Evolutionary conservation across 1,284 basidiomycete genomes (phyloP), one percentile per base, ranked within the genome.

Genomic region (Ganoderma meredithae): DNA sequence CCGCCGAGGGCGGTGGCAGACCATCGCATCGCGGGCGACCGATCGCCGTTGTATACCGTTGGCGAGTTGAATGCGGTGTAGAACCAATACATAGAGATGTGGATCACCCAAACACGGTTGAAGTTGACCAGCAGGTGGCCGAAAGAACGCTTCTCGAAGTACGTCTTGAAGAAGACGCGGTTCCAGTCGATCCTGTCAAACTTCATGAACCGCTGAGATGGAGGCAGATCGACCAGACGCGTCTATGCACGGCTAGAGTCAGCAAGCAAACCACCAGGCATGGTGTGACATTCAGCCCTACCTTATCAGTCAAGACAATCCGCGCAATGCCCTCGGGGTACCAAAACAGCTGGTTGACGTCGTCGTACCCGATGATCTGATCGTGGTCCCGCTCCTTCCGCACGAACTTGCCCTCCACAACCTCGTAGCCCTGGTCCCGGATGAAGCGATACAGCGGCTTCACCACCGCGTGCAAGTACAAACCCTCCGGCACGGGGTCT

Each of bases 271-370:
- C 39, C 9, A 7, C n/a, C 15, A 6, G 1, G 33, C n/a, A 31
- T 31, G 27, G 27, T 31, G 17, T 39, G 22, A 41, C 1, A 41
- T 2, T 22, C 12, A 40, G 25, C 73, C 82, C 43, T 74, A 93
- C 93, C 86, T 96, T 97, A 85, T 99, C 96, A 27, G 84, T 88
- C 52, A 99, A 86, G 15, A 91, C 87, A 75, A 99, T 99, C 52
- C 95, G 87, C 36, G 96, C 94, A 76, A 99, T 97, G 52, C 98
- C 98, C 76, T 99, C 98, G 5, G 98, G 98, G 80, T 99, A 99
- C 97, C 97, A 99, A 83, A 99, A 99, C 58, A 99, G 84, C 80
- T 99, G 97, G 80, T 99, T 99, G 76, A 99, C 94, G 81, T 99
- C 97, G 80, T 99, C 97, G 79, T 99, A 99, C 13, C 97, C 98